Evolutionary conservation across 2,329 filamentous ascomycete genomes (phyloP), one percentile per base, ranked within the genome.

Genomic region (Pseudocercospora musae): DNA sequence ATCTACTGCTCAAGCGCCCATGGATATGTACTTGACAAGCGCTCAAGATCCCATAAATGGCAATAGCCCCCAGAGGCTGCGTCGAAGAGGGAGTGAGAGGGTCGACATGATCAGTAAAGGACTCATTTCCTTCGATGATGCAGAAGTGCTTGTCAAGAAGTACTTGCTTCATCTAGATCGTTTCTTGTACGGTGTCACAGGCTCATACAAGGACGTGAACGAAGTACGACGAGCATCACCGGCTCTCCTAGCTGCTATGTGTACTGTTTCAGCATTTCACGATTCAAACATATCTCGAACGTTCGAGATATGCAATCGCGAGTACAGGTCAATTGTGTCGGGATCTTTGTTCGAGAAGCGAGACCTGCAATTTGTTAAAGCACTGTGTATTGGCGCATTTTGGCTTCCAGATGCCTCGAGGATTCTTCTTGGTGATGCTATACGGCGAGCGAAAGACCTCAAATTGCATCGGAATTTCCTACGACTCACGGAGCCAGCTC

Each of bases 331-430:
- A 0, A 76, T 87, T 11, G 82, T 87, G 46, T 82, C 83, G 0
- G 80, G 76, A 13, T 84, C 83, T 58, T 84, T 86, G 72, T 83
- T 87, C 65, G 82, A 84, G 15, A 79, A 84, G 21, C 82, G 84
- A 60, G 82, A 80, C 23, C 73, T 85, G 18, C 85, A 87, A 59
- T 82, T 85, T 59, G 79, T 88, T 21, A 79, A 85, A 1, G 85
- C 84, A 3, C 79, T 87, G 40, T 86, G 84, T 46, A 81, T 87
- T 3, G 85, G 83, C 0, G 82, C 85, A 0, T 87, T 87, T 67
- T 88, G 85, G 86, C 77, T 87, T 0, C 84, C 83, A 3, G 85
- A 88, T 62, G 76, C 87, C 20, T 86, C 83, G 3, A 87, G 85
- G 84, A 87, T 84, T 67, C 76, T 88, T 0, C 85, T 84, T 0